A percentile compares a stretch with the other conserved stretches of the same genome.
Conservation (phyloP, 768 basidiomycete species). For the Royoungia palumana region DNA sequence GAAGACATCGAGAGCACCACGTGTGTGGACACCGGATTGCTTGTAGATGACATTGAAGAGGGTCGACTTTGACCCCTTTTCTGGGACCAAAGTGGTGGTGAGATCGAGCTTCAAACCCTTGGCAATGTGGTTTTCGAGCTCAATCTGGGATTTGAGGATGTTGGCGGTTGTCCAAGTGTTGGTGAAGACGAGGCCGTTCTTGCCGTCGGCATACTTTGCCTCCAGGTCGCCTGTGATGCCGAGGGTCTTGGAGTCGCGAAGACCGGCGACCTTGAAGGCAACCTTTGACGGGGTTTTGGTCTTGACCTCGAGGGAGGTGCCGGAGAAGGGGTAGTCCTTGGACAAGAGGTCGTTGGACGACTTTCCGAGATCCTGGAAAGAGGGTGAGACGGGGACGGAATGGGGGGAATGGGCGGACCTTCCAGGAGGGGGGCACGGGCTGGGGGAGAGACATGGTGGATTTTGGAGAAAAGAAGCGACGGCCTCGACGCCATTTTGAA, state of each 20-base stretch:
- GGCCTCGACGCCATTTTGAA: slow-evolving; percentile 5
- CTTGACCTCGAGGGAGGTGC: slow-evolving; percentile 77
- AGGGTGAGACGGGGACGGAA: background rate
- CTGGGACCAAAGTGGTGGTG: slow-evolving; percentile 76
- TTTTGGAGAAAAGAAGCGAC: slow-evolving; percentile 5
- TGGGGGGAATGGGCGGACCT: slow-evolving; percentile 43
- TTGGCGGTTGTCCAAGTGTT: slow-evolving; percentile 96
- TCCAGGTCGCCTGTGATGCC: slow-evolving; percentile 89
- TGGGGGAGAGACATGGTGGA: slow-evolving; percentile 83
- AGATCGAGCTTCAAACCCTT: slow-evolving; percentile 97
- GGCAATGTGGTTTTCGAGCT: slow-evolving; percentile 96
- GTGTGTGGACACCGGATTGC: slow-evolving; percentile 92
- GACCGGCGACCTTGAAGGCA: slow-evolving; percentile 89
- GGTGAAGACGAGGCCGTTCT: slow-evolving; percentile 92
- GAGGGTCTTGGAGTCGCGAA: slow-evolving; percentile 68
- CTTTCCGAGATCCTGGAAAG: slow-evolving; percentile 87
- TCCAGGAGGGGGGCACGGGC: slow-evolving; percentile 96
- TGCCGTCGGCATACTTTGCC: slow-evolving; percentile 88
- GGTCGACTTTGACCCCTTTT: slow-evolving; percentile 83
- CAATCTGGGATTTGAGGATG: slow-evolving; percentile 84
- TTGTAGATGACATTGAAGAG: slow-evolving; percentile 86
- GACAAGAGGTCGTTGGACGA: slow-evolving; percentile 91
- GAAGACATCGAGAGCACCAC: slow-evolving; percentile 88
- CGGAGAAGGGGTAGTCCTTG: slow-evolving; percentile 87
- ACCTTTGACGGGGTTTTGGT: slow-evolving; percentile 87